Evolutionary conservation across 257 asterid genomes (phyloP).

Genomic region (Anisodus acutangulus): DNA sequence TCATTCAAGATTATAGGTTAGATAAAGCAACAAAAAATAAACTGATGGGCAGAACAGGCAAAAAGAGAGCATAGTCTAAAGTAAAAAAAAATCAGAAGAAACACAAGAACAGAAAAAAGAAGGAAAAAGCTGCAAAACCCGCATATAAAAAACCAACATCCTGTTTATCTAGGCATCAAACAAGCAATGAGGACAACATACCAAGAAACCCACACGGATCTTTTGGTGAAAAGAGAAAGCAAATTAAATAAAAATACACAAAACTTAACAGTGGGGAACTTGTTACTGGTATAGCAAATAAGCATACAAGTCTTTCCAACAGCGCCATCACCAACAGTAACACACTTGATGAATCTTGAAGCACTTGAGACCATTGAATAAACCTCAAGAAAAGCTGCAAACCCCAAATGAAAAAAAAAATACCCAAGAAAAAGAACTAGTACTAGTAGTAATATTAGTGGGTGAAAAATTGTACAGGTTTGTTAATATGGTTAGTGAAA

Average conservation of each 20-base stretch:
- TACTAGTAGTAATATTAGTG: constrained; percentile 6
- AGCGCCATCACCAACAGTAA: constrained; percentile 99
- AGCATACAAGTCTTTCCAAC: constrained; percentile 99
- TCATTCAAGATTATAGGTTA: constrained; percentile 19
- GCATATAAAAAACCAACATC: background rate
- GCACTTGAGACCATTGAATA: constrained; percentile 76
- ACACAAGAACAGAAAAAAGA: constrained; percentile 13
- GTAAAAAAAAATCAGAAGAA: constrained; percentile 25
- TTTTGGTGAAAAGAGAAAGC: constrained; percentile 23
- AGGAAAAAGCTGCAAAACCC: constrained; percentile 33
- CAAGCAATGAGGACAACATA: background rate
- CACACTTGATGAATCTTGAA: constrained; percentile 96
- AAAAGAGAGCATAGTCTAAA: constrained; percentile 23
- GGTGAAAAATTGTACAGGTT: constrained; percentile 58
- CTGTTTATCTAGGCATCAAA: constrained; percentile 11
- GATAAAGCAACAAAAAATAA: background rate
- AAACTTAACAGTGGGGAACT: constrained; percentile 81
- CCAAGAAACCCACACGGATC: constrained; percentile 38
- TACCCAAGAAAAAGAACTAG: background rate
- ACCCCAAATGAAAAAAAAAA: constrained; percentile 32
- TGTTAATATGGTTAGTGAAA: constrained; percentile 27
- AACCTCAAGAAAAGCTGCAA: constrained; percentile 26
- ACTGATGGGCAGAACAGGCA: background rate
- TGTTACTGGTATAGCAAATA: constrained; percentile 95
- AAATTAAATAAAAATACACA: background rate